A percentile compares a stretch with the other conserved stretches of the same genome.
These are phyloP conservation scores for Penicillium dipodomyicola DNA, from an alignment of 495 filamentous ascomycete genomes.

Conservation along the genomic window DNA sequence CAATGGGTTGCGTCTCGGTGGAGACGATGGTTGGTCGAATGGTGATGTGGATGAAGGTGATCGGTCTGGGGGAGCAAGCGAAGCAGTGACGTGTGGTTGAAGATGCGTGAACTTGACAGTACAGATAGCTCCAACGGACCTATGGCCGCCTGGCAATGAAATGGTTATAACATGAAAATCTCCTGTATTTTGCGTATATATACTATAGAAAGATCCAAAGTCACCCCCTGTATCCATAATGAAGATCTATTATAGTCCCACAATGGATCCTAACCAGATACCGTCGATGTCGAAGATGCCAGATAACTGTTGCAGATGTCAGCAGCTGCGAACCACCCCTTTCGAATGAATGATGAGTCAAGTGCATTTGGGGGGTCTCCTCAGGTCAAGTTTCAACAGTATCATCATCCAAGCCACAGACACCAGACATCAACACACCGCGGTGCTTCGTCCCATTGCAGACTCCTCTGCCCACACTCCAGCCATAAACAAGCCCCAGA, in stretches of 20 bases:
- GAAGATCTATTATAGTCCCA: background rate
- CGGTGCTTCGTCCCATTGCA: slow-evolving; percentile 26
- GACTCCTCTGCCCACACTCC: background rate
- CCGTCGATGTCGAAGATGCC: too few relatives aligned
- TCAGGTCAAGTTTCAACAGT: slow-evolving; percentile 57
- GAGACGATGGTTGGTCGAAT: background rate
- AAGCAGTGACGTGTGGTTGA: background rate
- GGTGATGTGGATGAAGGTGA: slow-evolving; percentile 3
- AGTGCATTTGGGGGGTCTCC: slow-evolving; percentile 28
- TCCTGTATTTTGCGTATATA: background rate
- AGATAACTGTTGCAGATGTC: background rate
- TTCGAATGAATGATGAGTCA: background rate
- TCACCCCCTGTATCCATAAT: background rate
- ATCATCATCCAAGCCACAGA: slow-evolving; percentile 45
- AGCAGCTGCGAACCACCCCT: background rate
- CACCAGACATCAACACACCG: slow-evolving; percentile 33
- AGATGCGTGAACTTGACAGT: slow-evolving; percentile 1
- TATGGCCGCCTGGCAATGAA: slow-evolving; percentile 1
- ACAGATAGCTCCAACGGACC: background rate
- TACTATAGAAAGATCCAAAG: background rate
- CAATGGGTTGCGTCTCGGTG: background rate
- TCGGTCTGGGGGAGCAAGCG: background rate
- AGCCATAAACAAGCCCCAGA: background rate
- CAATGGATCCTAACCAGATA: background rate
- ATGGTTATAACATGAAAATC: slow-evolving; percentile 6